phyloP scores from a whole-genome alignment of 345 rosid genomes.

The Reutealis trisperma region DNA sequence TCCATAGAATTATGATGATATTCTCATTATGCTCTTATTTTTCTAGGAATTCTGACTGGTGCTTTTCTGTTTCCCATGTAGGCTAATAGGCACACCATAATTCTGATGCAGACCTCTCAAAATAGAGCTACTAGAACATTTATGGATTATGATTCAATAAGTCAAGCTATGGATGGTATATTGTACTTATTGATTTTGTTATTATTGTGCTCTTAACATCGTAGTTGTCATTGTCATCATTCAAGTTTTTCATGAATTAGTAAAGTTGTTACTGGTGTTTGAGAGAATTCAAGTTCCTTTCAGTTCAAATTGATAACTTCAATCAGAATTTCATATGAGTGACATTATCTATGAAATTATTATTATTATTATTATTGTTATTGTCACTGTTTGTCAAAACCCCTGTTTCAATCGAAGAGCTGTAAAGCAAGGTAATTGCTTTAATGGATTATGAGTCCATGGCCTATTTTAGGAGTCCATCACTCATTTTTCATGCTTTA shows the following conservation, averaged over 20 bases:
- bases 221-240: background rate
- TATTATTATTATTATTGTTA: background rate
- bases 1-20: no score
- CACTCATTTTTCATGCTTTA: background rate
- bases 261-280: background rate
- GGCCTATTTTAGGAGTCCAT: background rate
- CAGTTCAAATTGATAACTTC: background rate
- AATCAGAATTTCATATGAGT: background rate
- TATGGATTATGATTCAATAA: constrained; percentile 87
- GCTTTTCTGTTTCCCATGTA: constrained; percentile 29
- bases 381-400: background rate
- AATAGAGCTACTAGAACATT: constrained; percentile 85
- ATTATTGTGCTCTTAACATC: background rate
- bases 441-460: background rate
- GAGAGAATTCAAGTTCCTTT: background rate
- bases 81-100: constrained; percentile 94
- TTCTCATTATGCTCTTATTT: background rate
- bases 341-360: background rate
- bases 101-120: constrained; percentile 81
- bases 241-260: background rate
- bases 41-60: background rate
- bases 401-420: no score
- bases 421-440: background rate
- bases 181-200: background rate
- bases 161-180: constrained; percentile 97